Evolutionary conservation across 345 rosid genomes (phyloP).

Genomic region (Excoecaria cochinchinensis): DNA sequence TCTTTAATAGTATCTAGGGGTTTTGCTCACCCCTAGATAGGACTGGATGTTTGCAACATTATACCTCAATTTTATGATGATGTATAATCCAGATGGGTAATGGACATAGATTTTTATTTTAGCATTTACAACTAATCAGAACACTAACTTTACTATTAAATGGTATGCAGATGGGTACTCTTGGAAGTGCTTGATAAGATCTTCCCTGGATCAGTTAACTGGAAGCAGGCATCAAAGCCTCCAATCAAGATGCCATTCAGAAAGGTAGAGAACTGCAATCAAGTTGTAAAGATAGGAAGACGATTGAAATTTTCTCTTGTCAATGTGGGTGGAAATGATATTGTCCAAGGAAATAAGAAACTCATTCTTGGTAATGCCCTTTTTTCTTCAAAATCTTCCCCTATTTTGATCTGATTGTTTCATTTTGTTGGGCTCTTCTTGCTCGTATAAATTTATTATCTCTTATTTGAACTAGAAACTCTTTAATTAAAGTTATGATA

Average conservation of each 20-base stretch:
- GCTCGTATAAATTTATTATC: background rate
- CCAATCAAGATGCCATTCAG: slow-evolving; percentile 95
- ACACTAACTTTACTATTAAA: slow-evolving; percentile 1
- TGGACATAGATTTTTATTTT: background rate
- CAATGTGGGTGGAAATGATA: slow-evolving; percentile 86
- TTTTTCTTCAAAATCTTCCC: background rate
- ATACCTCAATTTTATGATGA: background rate
- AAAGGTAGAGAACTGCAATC: slow-evolving; percentile 95
- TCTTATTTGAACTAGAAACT: background rate
- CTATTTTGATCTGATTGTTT: background rate
- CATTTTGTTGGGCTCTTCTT: background rate
- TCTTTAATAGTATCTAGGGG: too few relatives aligned
- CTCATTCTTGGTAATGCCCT: slow-evolving; percentile 74
- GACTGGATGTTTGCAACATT: background rate
- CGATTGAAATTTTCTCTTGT: slow-evolving; percentile 75
- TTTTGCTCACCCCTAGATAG: too few relatives aligned
- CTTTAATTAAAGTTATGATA: background rate
- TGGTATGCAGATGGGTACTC: slow-evolving; percentile 70
- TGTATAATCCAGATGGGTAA: background rate
- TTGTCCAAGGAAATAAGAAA: slow-evolving; percentile 94
- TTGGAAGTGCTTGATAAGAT: slow-evolving; percentile 91
- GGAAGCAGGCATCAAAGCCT: slow-evolving; percentile 92
- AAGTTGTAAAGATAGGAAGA: slow-evolving; percentile 77
- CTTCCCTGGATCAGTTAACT: slow-evolving; percentile 76
- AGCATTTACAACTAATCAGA: background rate